A percentile compares a stretch with the other conserved stretches of the same genome.
These are phyloP conservation scores for Phoma sp. DNA, from an alignment of 2,329 filamentous ascomycete species.

Conservation along the genomic window DNA sequence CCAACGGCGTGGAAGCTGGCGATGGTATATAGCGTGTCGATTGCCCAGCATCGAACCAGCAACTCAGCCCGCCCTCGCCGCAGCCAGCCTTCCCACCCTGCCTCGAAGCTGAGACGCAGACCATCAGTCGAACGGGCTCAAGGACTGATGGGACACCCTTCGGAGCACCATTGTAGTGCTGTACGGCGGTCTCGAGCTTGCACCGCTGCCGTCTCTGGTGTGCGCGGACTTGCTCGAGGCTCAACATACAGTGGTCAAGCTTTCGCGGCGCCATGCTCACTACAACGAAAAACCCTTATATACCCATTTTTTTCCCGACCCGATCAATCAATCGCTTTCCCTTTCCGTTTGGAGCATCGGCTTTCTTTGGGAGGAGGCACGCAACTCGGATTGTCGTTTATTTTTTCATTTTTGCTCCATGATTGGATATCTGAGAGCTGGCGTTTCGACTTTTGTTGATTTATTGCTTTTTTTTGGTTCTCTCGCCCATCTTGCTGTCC, in stretches of 20 bases:
- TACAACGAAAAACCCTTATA: constrained; percentile 32
- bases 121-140: not conserved
- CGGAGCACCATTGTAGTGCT: not conserved
- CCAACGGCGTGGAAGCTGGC: constrained; percentile 42
- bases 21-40: constrained; percentile 21
- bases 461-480: not conserved
- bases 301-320: constrained; percentile 37
- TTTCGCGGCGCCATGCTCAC: not conserved
- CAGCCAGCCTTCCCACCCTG: not conserved
- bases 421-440: constrained; percentile 11
- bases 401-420: constrained; percentile 8
- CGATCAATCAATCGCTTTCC: no score
- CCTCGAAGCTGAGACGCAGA: not conserved
- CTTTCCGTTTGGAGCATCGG: constrained; percentile 29
- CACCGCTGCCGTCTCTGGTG: constrained; percentile 6
- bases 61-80: not conserved
- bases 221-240: not conserved
- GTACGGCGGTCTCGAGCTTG: not conserved
- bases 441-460: no score
- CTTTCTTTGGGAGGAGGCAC: constrained; percentile 5
- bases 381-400: no score
- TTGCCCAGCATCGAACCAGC: not conserved
- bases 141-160: not conserved
- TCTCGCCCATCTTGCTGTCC: no score
- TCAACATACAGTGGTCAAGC: not conserved